phyloP scores from a whole-genome alignment of 1,284 basidiomycete genomes.

The Microbotryum lychnidis-dioicae region DNA sequence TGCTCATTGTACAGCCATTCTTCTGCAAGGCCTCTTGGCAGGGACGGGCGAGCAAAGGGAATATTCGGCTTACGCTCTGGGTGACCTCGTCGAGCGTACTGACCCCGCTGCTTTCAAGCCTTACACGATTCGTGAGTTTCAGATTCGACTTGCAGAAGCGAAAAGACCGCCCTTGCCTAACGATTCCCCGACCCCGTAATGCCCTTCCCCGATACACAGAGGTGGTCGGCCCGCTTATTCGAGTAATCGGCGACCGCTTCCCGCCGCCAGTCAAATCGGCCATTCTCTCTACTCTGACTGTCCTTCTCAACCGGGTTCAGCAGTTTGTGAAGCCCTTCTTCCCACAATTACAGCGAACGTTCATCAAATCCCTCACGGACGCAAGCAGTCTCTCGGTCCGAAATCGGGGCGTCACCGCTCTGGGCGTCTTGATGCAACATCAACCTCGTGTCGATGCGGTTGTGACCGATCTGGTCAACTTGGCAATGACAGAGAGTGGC shows the following conservation, averaged over 20 bases:
- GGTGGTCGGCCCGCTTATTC: constrained; percentile 29
- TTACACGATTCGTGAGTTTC: constrained; percentile 60
- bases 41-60: constrained; percentile 54
- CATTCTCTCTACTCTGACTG: constrained; percentile 70
- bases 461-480: constrained; percentile 59
- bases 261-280: constrained; percentile 85
- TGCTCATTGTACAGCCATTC: constrained; percentile 21
- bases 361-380: constrained; percentile 88
- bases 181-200: not conserved
- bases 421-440: constrained; percentile 86
- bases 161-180: not conserved
- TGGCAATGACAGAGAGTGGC: constrained; percentile 53
- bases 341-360: constrained; percentile 92
- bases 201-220: not conserved
- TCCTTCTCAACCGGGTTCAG: constrained; percentile 75
- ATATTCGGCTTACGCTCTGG: constrained; percentile 88
- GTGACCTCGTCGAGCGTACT: constrained; percentile 86
- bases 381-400: constrained; percentile 70
- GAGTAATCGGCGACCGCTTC: constrained; percentile 46
- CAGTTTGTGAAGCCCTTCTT: constrained; percentile 94
- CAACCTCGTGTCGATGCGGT: constrained; percentile 67
- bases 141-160: not conserved
- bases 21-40: constrained; percentile 35
- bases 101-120: constrained; percentile 85
- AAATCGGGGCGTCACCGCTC: constrained; percentile 67